Percentiles rank a stretch among this genome's conserved stretches.
phyloP scores from a whole-genome alignment of 768 basidiomycete species.

The Russula dissimulans region DNA sequence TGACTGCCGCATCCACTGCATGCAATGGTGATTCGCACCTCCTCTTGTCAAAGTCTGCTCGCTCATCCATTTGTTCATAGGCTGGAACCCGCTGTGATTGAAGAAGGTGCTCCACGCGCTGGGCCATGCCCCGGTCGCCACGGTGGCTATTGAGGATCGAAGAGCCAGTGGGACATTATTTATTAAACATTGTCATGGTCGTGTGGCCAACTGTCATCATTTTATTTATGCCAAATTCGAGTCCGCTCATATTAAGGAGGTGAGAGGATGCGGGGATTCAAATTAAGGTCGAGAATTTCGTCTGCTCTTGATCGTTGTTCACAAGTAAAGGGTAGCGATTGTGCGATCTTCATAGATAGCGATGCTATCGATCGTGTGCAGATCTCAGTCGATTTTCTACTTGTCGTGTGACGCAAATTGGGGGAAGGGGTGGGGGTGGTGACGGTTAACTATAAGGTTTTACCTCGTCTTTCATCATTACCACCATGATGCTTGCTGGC shows the following conservation, averaged over 20 bases:
- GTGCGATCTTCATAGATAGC: neutral
- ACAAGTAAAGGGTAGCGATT: neutral
- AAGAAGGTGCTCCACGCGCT: neutral
- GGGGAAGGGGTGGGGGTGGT: too few relatives aligned
- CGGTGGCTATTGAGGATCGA: neutral
- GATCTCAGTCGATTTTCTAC: neutral
- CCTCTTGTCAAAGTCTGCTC: neutral
- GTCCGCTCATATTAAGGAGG: neutral
- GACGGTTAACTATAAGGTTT: constrained; percentile 11
- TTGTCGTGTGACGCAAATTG: neutral
- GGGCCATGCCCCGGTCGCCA: constrained; percentile 6
- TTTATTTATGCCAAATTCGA: neutral
- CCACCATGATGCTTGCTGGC: constrained; percentile 18
- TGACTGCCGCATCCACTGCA: neutral
- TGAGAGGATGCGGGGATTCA: neutral
- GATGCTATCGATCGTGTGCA: neutral
- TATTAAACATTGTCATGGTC: neutral
- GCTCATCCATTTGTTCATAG: constrained; percentile 5
- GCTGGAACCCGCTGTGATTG: neutral
- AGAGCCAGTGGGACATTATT: neutral
- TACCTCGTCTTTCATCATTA: constrained; percentile 3
- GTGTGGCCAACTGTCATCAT: neutral
- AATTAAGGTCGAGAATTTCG: neutral
- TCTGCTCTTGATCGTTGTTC: neutral
- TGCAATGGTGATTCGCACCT: neutral